These are phyloP conservation scores for Pluteus cervinus DNA, from an alignment of 768 basidiomycete genomes.

Conservation along the genomic window DNA sequence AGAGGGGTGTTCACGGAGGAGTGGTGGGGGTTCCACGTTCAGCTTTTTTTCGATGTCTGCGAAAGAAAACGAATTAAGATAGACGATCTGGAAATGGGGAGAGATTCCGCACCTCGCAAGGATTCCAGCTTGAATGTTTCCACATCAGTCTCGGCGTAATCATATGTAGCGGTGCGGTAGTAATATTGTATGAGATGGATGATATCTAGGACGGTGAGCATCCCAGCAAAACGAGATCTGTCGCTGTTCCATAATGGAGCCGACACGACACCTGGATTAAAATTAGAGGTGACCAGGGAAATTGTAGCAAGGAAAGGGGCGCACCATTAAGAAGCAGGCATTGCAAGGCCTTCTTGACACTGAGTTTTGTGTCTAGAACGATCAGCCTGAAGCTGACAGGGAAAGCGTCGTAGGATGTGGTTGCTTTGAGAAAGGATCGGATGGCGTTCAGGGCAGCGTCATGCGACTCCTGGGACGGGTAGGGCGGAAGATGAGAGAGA, in stretches of 20 bases:
- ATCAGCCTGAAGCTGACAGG: conserved; percentile 96
- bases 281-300: conserved; percentile 6
- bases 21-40: conserved; percentile 87
- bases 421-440: conserved; percentile 74
- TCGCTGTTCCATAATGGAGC: conserved; percentile 98
- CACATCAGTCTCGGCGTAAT: conserved; percentile 83
- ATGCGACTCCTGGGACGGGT: conserved; percentile 54
- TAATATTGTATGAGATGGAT: conserved; percentile 99
- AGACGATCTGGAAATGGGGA: conserved; percentile 1
- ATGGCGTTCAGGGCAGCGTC: conserved; percentile 66
- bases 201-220: conserved; percentile 99
- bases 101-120: conserved; percentile 63
- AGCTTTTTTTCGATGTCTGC: conserved; percentile 91
- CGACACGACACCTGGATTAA: conserved; percentile 80
- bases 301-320: conserved; percentile 7
- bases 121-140: conserved; percentile 88
- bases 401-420: conserved; percentile 93
- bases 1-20: conserved; percentile 82
- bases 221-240: conserved; percentile 87
- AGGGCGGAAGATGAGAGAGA: conserved; percentile 51
- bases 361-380: conserved; percentile 92
- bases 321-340: conserved; percentile 79
- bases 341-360: conserved; percentile 91
- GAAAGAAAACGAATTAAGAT: conserved; percentile 5
- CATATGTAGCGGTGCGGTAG: conserved; percentile 81